Conservation (phyloP, 2,329 filamentous ascomycete genomes). For the Huntiella abstrusa region DNA sequence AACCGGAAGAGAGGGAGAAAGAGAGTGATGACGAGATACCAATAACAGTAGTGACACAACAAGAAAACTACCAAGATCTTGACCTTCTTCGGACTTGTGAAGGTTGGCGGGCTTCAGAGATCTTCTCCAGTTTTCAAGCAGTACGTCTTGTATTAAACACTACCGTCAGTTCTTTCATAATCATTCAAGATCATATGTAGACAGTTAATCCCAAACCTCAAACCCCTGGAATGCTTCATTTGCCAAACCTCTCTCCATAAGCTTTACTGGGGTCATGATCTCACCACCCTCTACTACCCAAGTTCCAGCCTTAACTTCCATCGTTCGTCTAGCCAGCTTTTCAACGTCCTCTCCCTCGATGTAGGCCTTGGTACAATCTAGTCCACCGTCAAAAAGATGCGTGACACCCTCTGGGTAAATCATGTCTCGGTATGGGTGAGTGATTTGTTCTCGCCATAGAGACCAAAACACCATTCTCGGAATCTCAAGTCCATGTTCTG, state of each 20-base stretch:
- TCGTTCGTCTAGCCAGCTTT: slow-evolving; percentile 19
- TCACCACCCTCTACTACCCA: slow-evolving; percentile 14
- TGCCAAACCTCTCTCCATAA: slow-evolving; percentile 30
- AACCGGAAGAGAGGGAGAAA: too few relatives aligned
- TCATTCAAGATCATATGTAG: too few relatives aligned
- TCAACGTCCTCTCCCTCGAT: slow-evolving; percentile 30
- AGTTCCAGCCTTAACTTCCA: slow-evolving; percentile 12
- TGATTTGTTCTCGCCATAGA: slow-evolving; percentile 26
- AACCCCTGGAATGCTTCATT: slow-evolving; percentile 28
- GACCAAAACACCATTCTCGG: slow-evolving; percentile 45
- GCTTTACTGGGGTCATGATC: slow-evolving; percentile 24
- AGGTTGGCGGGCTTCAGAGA: too few relatives aligned
- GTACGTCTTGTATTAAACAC: too few relatives aligned
- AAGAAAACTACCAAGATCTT: too few relatives aligned
- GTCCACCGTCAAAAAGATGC: too few relatives aligned
- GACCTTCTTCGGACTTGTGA: too few relatives aligned
- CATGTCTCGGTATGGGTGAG: slow-evolving; percentile 32
- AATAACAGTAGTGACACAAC: too few relatives aligned
- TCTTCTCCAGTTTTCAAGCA: too few relatives aligned
- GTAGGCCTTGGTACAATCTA: slow-evolving; percentile 26
- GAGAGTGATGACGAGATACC: too few relatives aligned
- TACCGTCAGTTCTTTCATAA: too few relatives aligned
- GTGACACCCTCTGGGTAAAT: slow-evolving; percentile 36
- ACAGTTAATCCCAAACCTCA: too few relatives aligned
- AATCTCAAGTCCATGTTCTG: slow-evolving; percentile 39